Conservation (phyloP, 768 basidiomycete genomes). For the Thelephora aurantiotincta region DNA sequence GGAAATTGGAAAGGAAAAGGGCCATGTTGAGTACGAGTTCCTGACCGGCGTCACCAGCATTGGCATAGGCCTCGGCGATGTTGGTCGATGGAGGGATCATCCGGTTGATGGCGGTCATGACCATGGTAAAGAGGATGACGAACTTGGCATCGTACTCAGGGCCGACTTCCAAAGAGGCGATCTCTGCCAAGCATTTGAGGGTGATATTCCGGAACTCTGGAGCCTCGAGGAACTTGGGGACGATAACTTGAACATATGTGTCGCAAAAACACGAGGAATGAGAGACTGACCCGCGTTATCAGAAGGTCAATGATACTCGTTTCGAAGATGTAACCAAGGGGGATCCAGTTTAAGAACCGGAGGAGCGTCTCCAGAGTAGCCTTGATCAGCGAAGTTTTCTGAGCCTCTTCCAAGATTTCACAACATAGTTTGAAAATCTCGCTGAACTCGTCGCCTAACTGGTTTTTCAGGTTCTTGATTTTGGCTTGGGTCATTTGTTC, state of each 20-base stretch:
- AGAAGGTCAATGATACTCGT: conserved; percentile 88
- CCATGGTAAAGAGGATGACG: conserved; percentile 87
- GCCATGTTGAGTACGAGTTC: conserved; percentile 91
- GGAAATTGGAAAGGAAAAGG: conserved; percentile 87
- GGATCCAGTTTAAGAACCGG: conserved; percentile 95
- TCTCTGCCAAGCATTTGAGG: conserved; percentile 87
- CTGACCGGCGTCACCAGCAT: conserved; percentile 79
- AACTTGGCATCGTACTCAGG: conserved; percentile 97
- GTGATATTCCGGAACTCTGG: conserved; percentile 93
- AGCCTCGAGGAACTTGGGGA: conserved; percentile 72
- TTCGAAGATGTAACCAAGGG: conserved; percentile 92
- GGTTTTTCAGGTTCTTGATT: conserved; percentile 88
- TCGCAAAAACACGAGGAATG: conserved; percentile 1
- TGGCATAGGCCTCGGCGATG: conserved; percentile 77
- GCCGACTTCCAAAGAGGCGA: conserved; percentile 80
- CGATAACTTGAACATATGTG: conserved; percentile 7
- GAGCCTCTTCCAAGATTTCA: conserved; percentile 85
- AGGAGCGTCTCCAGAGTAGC: conserved; percentile 85
- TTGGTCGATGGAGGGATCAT: conserved; percentile 91
- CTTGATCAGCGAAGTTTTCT: conserved; percentile 81
- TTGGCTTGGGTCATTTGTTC: conserved; percentile 95
- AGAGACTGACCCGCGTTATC: conserved; percentile 58
- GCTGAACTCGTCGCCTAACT: conserved; percentile 87
- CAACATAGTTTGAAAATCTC: conserved; percentile 96
- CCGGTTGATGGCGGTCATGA: conserved; percentile 87